phyloP scores from a whole-genome alignment of 2,329 filamentous ascomycete genomes.

The Boeremia exigua region DNA sequence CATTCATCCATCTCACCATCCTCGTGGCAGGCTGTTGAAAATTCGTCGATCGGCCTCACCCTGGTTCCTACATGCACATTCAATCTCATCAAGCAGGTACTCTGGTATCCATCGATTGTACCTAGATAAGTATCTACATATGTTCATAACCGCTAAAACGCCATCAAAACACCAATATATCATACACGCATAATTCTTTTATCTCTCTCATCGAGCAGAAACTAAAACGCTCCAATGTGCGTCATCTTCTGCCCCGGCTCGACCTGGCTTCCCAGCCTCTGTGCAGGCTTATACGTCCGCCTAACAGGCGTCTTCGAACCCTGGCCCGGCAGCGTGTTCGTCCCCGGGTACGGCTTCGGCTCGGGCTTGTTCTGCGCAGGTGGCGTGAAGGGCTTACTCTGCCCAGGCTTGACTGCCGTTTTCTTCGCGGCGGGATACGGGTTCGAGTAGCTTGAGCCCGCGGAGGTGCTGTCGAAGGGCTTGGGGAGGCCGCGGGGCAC shows the following conservation, averaged over 20 bases:
- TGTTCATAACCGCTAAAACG: constrained; percentile 3
- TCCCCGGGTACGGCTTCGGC: constrained; percentile 38
- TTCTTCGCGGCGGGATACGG: constrained; percentile 30
- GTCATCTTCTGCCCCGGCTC: constrained; percentile 38
- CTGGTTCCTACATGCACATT: no score
- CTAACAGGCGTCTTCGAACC: constrained; percentile 34
- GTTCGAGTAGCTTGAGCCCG: constrained; percentile 15
- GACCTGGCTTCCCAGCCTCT: constrained; percentile 32
- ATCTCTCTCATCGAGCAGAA: not conserved
- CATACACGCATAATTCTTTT: not conserved
- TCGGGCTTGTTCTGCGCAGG: constrained; percentile 17
- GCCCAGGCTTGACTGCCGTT: constrained; percentile 34
- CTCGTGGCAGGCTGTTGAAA: no score
- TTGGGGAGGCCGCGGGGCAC: constrained; percentile 18
- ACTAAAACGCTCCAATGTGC: constrained; percentile 31
- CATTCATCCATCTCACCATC: no score
- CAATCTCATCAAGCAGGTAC: no score
- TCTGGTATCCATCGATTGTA: not conserved
- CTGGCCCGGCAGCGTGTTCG: constrained; percentile 38
- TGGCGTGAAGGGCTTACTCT: constrained; percentile 35
- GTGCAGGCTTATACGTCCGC: constrained; percentile 34
- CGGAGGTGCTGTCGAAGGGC: constrained; percentile 17
- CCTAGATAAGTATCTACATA: not conserved
- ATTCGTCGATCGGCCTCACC: no score
- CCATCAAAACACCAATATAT: constrained; percentile 1